Conservation (phyloP, 495 filamentous ascomycete species). For the Chaetomium cochliodes region DNA sequence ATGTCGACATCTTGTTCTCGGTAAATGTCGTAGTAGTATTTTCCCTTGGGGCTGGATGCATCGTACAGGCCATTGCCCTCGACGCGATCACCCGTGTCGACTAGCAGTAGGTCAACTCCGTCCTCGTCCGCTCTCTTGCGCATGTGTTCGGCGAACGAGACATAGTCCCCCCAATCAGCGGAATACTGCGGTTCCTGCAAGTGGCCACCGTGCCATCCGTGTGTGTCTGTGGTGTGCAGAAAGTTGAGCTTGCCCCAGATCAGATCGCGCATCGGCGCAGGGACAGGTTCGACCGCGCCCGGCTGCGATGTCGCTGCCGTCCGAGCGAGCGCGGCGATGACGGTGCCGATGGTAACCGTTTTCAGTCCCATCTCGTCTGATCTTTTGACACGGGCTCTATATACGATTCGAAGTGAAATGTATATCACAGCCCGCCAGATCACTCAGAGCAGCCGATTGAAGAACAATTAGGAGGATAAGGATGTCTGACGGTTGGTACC, state of each 20-base stretch:
- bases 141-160: constrained; percentile 86
- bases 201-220: constrained; percentile 95
- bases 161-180: constrained; percentile 96
- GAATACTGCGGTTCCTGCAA: constrained; percentile 91
- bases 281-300: constrained; percentile 73
- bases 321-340: constrained; percentile 35
- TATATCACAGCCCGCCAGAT: not conserved
- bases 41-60: constrained; percentile 78
- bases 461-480: too few species aligned
- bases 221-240: constrained; percentile 88
- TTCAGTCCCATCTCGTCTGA: constrained; percentile 22
- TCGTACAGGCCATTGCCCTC: constrained; percentile 98
- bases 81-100: constrained; percentile 92
- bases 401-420: too few species aligned
- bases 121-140: constrained; percentile 70
- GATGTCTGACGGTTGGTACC: too few species aligned
- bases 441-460: too few species aligned
- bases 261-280: constrained; percentile 77
- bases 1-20: constrained; percentile 79
- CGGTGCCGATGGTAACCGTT: constrained; percentile 25
- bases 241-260: constrained; percentile 93
- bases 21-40: constrained; percentile 83
- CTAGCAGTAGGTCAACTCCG: constrained; percentile 78
- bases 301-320: constrained; percentile 65
- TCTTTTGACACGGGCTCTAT: too few species aligned